These are phyloP conservation scores for Isabelozyma pseudorhagii DNA, from an alignment of 805 yeast species.

Conservation along the genomic window DNA sequence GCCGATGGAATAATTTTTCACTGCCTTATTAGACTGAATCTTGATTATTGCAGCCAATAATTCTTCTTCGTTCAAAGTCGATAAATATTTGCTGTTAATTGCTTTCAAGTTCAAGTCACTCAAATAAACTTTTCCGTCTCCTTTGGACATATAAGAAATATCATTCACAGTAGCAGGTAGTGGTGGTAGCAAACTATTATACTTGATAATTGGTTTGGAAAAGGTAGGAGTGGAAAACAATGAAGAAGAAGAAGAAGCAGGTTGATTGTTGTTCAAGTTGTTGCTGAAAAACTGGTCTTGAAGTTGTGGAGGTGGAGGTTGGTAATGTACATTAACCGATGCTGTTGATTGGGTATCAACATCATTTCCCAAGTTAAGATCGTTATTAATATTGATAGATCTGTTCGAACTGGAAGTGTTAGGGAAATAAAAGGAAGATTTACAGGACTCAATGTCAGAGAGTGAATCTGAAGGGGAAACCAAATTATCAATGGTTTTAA, in stretches of 20 bases:
- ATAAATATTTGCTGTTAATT: conserved; percentile 28
- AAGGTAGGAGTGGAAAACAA: conserved; percentile 22
- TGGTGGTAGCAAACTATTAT: conserved; percentile 39
- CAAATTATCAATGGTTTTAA: conserved; percentile 19
- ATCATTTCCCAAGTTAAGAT: neutral
- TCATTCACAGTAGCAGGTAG: conserved; percentile 23
- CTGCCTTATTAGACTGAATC: conserved; percentile 19
- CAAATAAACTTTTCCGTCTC: conserved; percentile 32
- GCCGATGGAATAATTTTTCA: conserved; percentile 2
- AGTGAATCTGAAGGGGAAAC: conserved; percentile 4
- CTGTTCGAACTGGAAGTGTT: neutral
- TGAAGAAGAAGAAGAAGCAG: conserved; percentile 19
- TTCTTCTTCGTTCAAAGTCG: conserved; percentile 29
- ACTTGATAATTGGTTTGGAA: conserved; percentile 28
- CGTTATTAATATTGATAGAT: neutral
- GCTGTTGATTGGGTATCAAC: neutral
- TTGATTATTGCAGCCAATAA: conserved; percentile 22
- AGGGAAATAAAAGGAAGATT: neutral
- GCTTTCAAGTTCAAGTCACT: conserved; percentile 42
- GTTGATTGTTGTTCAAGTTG: neutral
- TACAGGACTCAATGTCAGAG: neutral
- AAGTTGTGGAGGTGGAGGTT: neutral
- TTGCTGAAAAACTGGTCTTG: neutral
- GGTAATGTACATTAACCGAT: neutral
- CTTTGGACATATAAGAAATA: conserved; percentile 26